Evolutionary conservation across 129 eudicot species (phyloP).

Genomic region (Flaveria brownii): DNA sequence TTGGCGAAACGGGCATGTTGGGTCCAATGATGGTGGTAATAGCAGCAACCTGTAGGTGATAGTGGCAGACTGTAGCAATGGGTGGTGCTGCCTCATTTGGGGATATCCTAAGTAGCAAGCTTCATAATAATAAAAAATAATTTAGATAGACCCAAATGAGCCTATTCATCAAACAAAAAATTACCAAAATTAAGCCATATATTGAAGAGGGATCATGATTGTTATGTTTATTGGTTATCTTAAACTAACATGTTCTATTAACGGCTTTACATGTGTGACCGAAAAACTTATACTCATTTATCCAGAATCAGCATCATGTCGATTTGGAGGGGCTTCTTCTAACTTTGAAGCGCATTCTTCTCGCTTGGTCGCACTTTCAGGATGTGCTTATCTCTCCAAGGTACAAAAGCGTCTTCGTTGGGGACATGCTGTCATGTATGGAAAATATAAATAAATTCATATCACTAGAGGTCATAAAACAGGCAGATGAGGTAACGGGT

Average conservation of each 20-base stretch:
- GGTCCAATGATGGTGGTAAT: not conserved
- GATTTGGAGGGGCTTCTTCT: not conserved
- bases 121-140: not conserved
- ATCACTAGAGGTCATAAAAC: not conserved
- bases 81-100: not conserved
- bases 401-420: conserved; percentile 22
- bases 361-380: conserved; percentile 27
- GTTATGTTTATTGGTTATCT: not conserved
- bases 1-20: not conserved
- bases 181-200: not conserved
- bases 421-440: conserved; percentile 30
- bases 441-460: not conserved
- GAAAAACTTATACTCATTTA: conserved; percentile 1
- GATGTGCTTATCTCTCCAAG: conserved; percentile 31
- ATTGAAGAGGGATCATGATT: not conserved
- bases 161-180: not conserved
- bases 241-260: not conserved
- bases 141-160: not conserved
- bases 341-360: not conserved
- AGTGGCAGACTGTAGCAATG: not conserved
- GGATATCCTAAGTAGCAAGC: not conserved
- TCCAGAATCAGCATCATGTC: not conserved
- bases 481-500: not conserved
- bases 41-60: not conserved
- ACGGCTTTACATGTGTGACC: conserved; percentile 7